Evolutionary conservation across 2,329 filamentous ascomycete species (phyloP).

Genomic region (Pseudocercospora eumusae): DNA sequence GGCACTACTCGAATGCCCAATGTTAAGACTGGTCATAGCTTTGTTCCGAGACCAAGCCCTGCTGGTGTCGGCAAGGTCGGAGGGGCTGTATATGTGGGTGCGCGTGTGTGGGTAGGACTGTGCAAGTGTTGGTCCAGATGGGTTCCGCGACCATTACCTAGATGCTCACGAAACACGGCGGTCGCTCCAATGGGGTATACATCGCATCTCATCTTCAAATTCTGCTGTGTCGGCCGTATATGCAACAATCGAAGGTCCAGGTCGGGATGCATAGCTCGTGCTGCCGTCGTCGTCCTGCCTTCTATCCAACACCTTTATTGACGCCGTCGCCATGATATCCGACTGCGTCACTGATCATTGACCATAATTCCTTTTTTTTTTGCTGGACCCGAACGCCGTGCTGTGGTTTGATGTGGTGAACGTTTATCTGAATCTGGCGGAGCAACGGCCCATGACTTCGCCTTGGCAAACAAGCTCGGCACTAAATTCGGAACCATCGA

Average conservation of each 20-base stretch:
- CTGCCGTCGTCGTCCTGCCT: constrained; percentile 7
- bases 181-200: constrained; percentile 10
- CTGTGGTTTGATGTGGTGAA: constrained; percentile 12
- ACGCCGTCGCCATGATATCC: constrained; percentile 3
- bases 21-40: constrained; percentile 9
- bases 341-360: constrained; percentile 7
- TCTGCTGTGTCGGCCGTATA: constrained; percentile 11
- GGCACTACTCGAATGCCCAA: constrained; percentile 16
- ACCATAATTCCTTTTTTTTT: constrained; percentile 12
- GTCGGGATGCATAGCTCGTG: constrained; percentile 3
- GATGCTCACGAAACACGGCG: not conserved
- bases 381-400: constrained; percentile 20
- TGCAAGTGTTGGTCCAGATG: not conserved
- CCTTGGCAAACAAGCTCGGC: constrained; percentile 98
- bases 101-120: not conserved
- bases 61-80: constrained; percentile 3
- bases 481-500: constrained; percentile 97
- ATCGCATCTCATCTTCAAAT: constrained; percentile 2
- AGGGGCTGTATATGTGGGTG: not conserved
- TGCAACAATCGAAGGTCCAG: constrained; percentile 13
- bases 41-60: constrained; percentile 16
- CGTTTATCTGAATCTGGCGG: constrained; percentile 73
- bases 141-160: not conserved
- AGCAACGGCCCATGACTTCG: constrained; percentile 97
- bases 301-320: constrained; percentile 10